Evolutionary conservation across 805 yeast genomes (phyloP), one percentile per base, ranked within the genome.

Genomic region (Hanseniaspora meyeri): DNA sequence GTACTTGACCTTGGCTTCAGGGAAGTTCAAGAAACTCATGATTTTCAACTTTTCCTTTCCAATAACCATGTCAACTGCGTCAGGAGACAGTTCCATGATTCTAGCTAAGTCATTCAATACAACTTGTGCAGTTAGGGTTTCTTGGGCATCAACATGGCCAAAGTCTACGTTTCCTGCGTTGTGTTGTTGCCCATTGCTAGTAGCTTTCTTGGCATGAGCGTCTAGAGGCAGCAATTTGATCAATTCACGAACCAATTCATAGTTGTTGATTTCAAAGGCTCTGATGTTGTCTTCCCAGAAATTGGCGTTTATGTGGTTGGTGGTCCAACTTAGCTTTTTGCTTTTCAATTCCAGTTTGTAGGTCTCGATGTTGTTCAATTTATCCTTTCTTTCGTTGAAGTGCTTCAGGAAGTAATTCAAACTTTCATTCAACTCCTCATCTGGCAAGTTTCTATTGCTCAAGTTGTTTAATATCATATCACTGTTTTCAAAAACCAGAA

Each of bases 301-400:
- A 55, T 87, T 88, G 53, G 79, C 81, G 51, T 87, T 85, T 64
- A 81, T 80, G 71, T 93, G 98, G 24, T 95, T 89, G 54, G 98
- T 97, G 2, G 95, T 83, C 85, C 95, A 87, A 60, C 80, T 78
- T 65, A 93, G 78, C 58, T 78, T 76, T 59, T 86, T 85, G 58
- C 90, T 81, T 59, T 81, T 83, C 60, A 93, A 77, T 71, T 93
- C 97, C 49, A 87, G 81, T 63, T 79, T 74, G 68, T 91, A 93
- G 68, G 90, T 96, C 65, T 93, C 97, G 68, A 91, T 87, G 1
- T 95, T 88, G 4, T 97, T 84, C 73, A 93, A 78, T 62, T 79
- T 81, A 50, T 82, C 78, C 59, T 84, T 89, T 50, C 87, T 83
- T 32, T 81, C 85, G 60, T 80, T 81, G 61, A 91, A 76, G n/a